Evolutionary conservation across 1,284 basidiomycete genomes (phyloP).

Genomic region (Farysia itapuensis): DNA sequence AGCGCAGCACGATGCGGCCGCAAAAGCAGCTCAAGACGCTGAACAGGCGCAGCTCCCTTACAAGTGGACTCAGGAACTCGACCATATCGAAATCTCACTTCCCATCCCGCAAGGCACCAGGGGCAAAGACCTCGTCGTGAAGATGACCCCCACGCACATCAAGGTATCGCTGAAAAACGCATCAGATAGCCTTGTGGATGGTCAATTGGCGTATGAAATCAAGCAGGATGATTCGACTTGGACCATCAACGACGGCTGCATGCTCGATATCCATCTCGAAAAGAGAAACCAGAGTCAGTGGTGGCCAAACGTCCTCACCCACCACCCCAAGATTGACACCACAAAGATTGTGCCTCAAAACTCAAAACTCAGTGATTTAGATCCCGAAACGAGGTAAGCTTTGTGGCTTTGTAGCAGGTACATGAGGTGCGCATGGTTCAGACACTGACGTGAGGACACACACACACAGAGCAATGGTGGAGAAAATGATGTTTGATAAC

Average conservation of each 20-base stretch:
- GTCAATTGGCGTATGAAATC: slow-evolving; percentile 90
- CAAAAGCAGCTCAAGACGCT: slow-evolving; percentile 70
- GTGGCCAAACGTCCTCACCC: slow-evolving; percentile 96
- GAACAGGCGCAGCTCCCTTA: slow-evolving; percentile 92
- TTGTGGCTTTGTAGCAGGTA: too few relatives aligned
- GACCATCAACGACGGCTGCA: slow-evolving; percentile 83
- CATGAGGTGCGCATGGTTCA: too few relatives aligned
- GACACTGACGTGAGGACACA: too few relatives aligned
- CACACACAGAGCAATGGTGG: slow-evolving; percentile 95
- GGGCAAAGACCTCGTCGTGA: slow-evolving; percentile 73
- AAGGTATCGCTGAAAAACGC: slow-evolving; percentile 81
- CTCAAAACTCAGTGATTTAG: slow-evolving; percentile 92
- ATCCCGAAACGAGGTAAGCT: slow-evolving; percentile 81
- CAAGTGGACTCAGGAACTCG: slow-evolving; percentile 85
- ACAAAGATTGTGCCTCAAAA: slow-evolving; percentile 93
- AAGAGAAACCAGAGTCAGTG: slow-evolving; percentile 84
- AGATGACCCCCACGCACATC: slow-evolving; percentile 78
- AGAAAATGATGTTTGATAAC: slow-evolving; percentile 99
- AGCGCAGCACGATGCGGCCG: slow-evolving; percentile 70
- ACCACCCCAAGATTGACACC: slow-evolving; percentile 96
- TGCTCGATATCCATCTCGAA: slow-evolving; percentile 77
- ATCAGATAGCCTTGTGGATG: slow-evolving; percentile 72
- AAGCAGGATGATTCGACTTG: slow-evolving; percentile 96
- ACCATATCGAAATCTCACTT: slow-evolving; percentile 79
- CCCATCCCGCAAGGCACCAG: slow-evolving; percentile 85